These are phyloP conservation scores for Quercus dentata DNA, from an alignment of 306 rosid species.

Conservation along the genomic window DNA sequence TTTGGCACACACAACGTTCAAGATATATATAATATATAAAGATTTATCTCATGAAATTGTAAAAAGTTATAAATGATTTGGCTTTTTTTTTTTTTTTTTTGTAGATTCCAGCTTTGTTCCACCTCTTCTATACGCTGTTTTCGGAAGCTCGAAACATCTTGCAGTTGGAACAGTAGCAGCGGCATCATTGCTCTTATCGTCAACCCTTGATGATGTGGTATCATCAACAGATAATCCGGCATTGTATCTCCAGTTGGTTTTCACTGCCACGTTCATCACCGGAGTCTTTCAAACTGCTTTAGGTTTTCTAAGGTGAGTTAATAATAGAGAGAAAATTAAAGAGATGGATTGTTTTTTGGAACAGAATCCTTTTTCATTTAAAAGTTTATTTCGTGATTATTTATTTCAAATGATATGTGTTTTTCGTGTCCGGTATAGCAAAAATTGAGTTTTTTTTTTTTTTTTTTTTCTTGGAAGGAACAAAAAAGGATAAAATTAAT, in stretches of 20 bases:
- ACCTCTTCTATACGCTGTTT: slow-evolving; percentile 62
- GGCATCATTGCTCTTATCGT: slow-evolving; percentile 55
- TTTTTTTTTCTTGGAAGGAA: no score
- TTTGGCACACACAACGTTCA: neutral
- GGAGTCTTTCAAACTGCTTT: slow-evolving; percentile 57
- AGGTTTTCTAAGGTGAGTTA: slow-evolving; percentile 63
- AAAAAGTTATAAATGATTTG: neutral
- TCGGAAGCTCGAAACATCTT: slow-evolving; percentile 81
- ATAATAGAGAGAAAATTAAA: neutral
- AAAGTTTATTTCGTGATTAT: no score
- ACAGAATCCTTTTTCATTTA: no score
- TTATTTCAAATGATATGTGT: no score
- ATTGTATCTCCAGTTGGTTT: slow-evolving; percentile 60
- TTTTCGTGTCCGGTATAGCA: no score
- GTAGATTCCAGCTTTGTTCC: slow-evolving; percentile 86
- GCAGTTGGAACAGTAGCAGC: slow-evolving; percentile 92
- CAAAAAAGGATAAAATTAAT: no score
- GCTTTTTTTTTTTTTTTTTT: no score
- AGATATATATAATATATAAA: neutral
- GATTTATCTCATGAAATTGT: neutral
- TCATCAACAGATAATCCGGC: slow-evolving; percentile 26
- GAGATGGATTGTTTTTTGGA: neutral
- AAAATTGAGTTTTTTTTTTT: no score
- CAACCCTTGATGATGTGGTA: slow-evolving; percentile 37
- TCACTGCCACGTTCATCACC: slow-evolving; percentile 62